Evolutionary conservation across 208 protist species (phyloP).

Genomic region (Acanthamoeba polyphaga): DNA sequence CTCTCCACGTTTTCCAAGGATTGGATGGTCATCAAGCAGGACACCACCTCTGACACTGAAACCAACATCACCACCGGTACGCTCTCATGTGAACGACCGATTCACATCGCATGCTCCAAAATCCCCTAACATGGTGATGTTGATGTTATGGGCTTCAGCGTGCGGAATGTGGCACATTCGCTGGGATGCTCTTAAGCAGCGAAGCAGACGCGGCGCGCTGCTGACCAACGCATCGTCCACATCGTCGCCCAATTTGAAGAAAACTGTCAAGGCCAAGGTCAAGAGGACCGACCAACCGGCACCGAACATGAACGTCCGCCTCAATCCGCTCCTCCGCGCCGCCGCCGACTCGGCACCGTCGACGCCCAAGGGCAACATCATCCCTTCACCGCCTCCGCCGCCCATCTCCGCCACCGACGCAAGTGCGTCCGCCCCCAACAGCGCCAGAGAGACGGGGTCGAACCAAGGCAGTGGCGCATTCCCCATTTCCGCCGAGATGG

Average conservation of each 20-base stretch:
- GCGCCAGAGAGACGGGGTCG: neutral
- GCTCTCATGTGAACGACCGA: no score
- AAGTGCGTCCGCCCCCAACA: neutral
- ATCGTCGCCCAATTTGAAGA: neutral
- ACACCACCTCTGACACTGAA: neutral
- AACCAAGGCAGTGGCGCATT: neutral
- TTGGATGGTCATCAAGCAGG: conserved; percentile 13
- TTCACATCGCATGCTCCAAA: no score
- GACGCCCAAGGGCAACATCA: neutral
- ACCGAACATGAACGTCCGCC: neutral
- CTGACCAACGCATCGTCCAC: neutral
- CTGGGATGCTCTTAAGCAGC: neutral
- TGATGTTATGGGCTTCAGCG: neutral
- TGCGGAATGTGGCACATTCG: neutral
- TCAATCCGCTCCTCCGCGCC: neutral
- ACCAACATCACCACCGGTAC: neutral
- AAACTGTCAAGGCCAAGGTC: neutral
- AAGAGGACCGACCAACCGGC: neutral
- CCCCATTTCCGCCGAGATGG: neutral
- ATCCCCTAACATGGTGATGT: no score
- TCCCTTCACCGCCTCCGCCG: neutral
- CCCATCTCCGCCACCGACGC: neutral
- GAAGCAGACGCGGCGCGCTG: neutral
- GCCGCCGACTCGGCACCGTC: neutral
- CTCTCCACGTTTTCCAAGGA: neutral